Evolutionary conservation across 2,329 filamentous ascomycete genomes (phyloP).

Genomic region (Aspergillus proliferans): DNA sequence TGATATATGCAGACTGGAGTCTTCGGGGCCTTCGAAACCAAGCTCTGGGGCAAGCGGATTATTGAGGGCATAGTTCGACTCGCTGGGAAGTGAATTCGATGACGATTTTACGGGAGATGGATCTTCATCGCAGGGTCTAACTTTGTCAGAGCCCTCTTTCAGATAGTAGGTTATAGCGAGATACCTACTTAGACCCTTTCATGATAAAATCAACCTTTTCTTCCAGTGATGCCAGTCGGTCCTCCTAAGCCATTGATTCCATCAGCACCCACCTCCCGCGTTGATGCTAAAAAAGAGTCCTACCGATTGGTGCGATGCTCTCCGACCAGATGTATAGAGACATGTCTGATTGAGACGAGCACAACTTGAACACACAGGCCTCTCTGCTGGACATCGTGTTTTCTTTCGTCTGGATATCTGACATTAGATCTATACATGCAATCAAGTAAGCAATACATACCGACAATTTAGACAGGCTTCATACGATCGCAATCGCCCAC

Average conservation of each 20-base stretch:
- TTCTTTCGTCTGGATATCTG: constrained; percentile 40
- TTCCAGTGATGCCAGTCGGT: constrained; percentile 47
- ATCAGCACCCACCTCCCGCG: too few species aligned
- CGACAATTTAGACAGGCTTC: constrained; percentile 43
- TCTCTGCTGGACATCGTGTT: constrained; percentile 48
- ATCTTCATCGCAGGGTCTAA: constrained; percentile 1
- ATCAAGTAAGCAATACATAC: constrained; percentile 23
- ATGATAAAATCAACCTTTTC: constrained; percentile 49
- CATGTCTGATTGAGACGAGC: constrained; percentile 45
- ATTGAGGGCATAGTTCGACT: constrained; percentile 12
- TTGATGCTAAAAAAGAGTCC: not conserved
- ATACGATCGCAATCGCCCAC: constrained; percentile 28
- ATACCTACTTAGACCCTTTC: constrained; percentile 34
- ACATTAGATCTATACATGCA: constrained; percentile 5
- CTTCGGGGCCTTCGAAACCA: constrained; percentile 21
- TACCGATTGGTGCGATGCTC: constrained; percentile 42
- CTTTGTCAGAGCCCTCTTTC: too few species aligned
- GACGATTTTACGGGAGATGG: constrained; percentile 3
- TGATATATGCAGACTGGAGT: constrained; percentile 16
- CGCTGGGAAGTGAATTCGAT: constrained; percentile 13
- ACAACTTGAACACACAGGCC: constrained; percentile 48
- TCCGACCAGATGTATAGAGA: constrained; percentile 36
- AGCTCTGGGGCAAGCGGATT: constrained; percentile 17
- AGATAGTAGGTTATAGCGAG: not conserved
- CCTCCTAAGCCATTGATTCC: constrained; percentile 32